phyloP scores from a whole-genome alignment of 176 grass and related monocot species.

The Eleusine coracana region DNA sequence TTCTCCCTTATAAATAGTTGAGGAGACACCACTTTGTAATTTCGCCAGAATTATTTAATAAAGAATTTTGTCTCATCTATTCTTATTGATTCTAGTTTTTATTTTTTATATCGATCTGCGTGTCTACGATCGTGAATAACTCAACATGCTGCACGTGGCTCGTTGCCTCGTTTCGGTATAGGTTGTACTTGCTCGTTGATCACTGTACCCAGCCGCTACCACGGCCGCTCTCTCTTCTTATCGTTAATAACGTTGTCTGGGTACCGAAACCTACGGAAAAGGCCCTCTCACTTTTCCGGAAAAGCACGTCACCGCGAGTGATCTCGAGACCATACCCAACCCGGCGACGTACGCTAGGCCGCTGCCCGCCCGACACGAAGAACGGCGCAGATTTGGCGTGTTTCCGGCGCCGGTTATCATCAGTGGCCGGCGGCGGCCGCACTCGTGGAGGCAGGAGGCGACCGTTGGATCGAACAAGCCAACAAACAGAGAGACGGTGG shows the following conservation, averaged over 20 bases:
- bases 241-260: background rate
- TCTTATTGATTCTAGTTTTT: too few relatives aligned
- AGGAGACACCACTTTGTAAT: too few relatives aligned
- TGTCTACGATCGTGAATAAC: too few relatives aligned
- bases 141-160: too few relatives aligned
- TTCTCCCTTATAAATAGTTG: too few relatives aligned
- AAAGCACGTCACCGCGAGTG: background rate
- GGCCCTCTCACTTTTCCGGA: background rate
- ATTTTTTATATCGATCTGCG: too few relatives aligned
- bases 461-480: background rate
- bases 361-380: background rate
- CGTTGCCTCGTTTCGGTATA: too few relatives aligned
- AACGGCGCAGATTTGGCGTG: background rate
- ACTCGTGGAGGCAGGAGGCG: background rate
- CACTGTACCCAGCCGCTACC: background rate
- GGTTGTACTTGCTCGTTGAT: background rate
- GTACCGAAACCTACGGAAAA: background rate
- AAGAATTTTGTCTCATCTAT: too few relatives aligned
- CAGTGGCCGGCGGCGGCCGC: background rate
- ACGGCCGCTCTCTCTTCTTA: background rate
- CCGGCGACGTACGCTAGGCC: background rate
- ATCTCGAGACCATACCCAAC: background rate
- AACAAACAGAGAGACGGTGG: background rate
- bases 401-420: background rate
- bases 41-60: too few relatives aligned